Evolutionary conservation across 2,329 filamentous ascomycete species (phyloP).

Genomic region (Shiraia bambusicola): DNA sequence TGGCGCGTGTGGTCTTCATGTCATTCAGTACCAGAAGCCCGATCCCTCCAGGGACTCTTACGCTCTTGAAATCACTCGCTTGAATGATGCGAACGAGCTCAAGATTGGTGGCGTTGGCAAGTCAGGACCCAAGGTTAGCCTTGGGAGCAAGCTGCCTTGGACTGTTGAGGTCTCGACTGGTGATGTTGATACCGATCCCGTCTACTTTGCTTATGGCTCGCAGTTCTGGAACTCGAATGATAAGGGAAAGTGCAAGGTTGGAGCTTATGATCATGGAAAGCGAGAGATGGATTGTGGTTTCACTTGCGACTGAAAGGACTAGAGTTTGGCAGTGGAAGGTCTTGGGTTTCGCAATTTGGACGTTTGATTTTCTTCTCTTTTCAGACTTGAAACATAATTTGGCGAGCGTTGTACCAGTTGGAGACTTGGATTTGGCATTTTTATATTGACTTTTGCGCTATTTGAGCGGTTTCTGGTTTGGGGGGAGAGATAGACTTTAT

Average conservation of each 20-base stretch:
- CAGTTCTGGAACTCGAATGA: constrained; percentile 7
- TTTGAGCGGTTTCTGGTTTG: too few relatives aligned
- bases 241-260: constrained; percentile 1
- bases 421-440: too few relatives aligned
- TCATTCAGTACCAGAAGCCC: constrained; percentile 12
- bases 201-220: constrained; percentile 4
- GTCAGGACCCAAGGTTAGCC: constrained; percentile 1
- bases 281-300: constrained; percentile 10
- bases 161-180: constrained; percentile 7
- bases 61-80: constrained; percentile 3
- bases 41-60: constrained; percentile 10
- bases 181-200: constrained; percentile 5
- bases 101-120: constrained; percentile 4
- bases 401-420: too few relatives aligned
- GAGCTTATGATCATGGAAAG: constrained; percentile 8
- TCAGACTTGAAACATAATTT: too few relatives aligned
- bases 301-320: constrained; percentile 1
- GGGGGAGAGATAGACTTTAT: too few relatives aligned
- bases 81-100: constrained; percentile 10
- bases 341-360: too few relatives aligned
- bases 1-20: constrained; percentile 9
- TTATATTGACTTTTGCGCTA: too few relatives aligned
- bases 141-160: constrained; percentile 6
- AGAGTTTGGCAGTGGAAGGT: too few relatives aligned
- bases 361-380: too few relatives aligned